These are phyloP conservation scores for Sporothrix curviconia DNA, from an alignment of 2,329 filamentous ascomycete species.

Conservation along the genomic window DNA sequence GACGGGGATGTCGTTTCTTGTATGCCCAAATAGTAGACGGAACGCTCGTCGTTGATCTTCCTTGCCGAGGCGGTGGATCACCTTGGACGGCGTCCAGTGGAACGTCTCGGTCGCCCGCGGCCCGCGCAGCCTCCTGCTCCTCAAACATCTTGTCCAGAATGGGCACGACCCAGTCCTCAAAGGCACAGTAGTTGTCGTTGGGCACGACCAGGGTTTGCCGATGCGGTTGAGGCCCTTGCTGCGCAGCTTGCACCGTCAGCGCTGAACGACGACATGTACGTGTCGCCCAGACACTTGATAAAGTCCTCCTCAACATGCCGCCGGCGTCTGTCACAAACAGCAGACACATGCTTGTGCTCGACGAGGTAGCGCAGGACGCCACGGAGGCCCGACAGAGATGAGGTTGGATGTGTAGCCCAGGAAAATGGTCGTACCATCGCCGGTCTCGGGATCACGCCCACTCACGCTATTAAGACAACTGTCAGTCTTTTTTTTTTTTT, in stretches of 20 bases:
- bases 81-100: constrained; percentile 87
- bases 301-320: constrained; percentile 94
- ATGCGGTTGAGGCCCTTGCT: constrained; percentile 88
- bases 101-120: constrained; percentile 53
- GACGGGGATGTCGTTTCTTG: constrained; percentile 91
- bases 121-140: constrained; percentile 69
- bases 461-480: constrained; percentile 55
- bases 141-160: constrained; percentile 91
- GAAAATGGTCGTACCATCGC: constrained; percentile 82
- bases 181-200: constrained; percentile 94
- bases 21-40: constrained; percentile 96
- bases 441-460: constrained; percentile 77
- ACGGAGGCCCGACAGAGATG: constrained; percentile 88
- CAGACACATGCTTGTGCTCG: constrained; percentile 84
- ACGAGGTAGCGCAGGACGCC: constrained; percentile 90
- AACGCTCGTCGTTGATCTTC: constrained; percentile 91
- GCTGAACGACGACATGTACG: constrained; percentile 83
- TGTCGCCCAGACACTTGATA: constrained; percentile 94
- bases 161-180: constrained; percentile 95
- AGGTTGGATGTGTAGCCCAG: constrained; percentile 96
- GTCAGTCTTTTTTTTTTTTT: constrained; percentile 7
- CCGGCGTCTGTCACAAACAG: constrained; percentile 93
- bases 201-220: constrained; percentile 91
- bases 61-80: constrained; percentile 82
- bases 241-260: constrained; percentile 70